A percentile compares a stretch with the other conserved stretches of the same genome.
These are phyloP conservation scores for Mycosarcoma mackinlayi DNA, from an alignment of 1,284 basidiomycete species.

Conservation along the genomic window DNA sequence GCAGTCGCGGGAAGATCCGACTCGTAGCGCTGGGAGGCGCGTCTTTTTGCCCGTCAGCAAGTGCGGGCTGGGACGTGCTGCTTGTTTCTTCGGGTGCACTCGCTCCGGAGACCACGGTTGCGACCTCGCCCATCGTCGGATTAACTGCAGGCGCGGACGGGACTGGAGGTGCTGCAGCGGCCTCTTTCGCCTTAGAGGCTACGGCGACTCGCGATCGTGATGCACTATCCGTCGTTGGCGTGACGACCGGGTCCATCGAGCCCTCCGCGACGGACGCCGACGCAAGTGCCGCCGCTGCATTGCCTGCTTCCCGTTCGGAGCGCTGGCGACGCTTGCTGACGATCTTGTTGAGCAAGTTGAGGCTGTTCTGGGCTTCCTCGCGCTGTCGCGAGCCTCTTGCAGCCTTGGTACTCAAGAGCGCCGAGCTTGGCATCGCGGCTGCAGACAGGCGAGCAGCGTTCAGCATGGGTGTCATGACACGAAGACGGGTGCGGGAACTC, in stretches of 20 bases:
- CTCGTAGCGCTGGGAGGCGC: neutral
- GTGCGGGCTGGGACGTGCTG: neutral
- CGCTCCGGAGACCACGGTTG: neutral
- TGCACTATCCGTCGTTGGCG: neutral
- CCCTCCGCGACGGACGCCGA: neutral
- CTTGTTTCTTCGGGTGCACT: neutral
- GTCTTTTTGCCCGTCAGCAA: neutral
- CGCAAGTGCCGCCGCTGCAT: neutral
- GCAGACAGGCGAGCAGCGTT: conserved; percentile 22
- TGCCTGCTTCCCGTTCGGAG: conserved; percentile 8
- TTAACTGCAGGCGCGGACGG: neutral
- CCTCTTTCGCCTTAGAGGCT: neutral
- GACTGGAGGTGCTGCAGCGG: neutral
- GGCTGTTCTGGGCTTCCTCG: conserved; percentile 17
- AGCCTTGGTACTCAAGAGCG: conserved; percentile 1
- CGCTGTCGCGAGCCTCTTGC: conserved; percentile 6
- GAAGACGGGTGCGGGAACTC: conserved; percentile 16
- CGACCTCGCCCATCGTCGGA: neutral
- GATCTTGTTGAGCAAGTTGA: conserved; percentile 16
- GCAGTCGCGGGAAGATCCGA: conserved; percentile 6
- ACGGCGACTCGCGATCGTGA: neutral
- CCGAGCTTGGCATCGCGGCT: conserved; percentile 24
- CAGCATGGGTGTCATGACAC: conserved; percentile 26
- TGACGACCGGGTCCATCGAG: neutral
- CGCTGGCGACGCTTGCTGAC: conserved; percentile 24